These are phyloP conservation scores for Naegleria gruberi DNA, from an alignment of 208 protist genomes.

Conservation along the genomic window DNA sequence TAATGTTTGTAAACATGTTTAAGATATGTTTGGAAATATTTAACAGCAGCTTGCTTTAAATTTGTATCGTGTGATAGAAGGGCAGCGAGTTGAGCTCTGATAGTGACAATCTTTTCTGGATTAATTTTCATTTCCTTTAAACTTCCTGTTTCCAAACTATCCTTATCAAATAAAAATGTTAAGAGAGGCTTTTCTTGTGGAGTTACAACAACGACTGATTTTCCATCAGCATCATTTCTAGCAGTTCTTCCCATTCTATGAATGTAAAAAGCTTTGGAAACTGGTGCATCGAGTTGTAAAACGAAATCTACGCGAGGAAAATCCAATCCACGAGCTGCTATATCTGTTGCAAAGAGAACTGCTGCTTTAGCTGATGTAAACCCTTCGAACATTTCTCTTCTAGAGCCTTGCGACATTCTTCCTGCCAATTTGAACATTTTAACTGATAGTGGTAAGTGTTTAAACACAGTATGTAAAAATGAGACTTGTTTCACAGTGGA, in stretches of 20 bases:
- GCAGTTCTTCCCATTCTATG: conserved; percentile 53
- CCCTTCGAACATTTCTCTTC: conserved; percentile 10
- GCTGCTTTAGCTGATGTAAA: background rate
- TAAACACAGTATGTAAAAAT: conserved; percentile 80
- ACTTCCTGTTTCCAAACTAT: no score
- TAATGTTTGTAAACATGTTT: background rate
- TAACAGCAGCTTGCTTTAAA: background rate
- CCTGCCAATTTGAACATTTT: background rate
- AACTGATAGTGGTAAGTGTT: conserved; percentile 46
- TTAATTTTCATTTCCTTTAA: conserved; percentile 15
- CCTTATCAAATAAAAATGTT: background rate
- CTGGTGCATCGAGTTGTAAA: conserved; percentile 45
- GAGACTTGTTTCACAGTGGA: conserved; percentile 93
- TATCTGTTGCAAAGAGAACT: conserved; percentile 63
- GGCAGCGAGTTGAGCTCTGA: background rate
- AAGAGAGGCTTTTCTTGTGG: background rate
- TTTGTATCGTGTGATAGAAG: background rate
- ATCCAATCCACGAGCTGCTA: conserved; percentile 47
- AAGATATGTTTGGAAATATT: conserved; percentile 15
- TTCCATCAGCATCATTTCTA: conserved; percentile 31
- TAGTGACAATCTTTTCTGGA: background rate
- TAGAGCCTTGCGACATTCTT: background rate
- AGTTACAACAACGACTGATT: background rate
- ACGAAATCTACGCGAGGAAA: conserved; percentile 53
- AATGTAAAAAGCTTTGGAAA: conserved; percentile 47